Evolutionary conservation across 2,329 filamentous ascomycete species (phyloP).

Genomic region (Plectosphaerella sp.): DNA sequence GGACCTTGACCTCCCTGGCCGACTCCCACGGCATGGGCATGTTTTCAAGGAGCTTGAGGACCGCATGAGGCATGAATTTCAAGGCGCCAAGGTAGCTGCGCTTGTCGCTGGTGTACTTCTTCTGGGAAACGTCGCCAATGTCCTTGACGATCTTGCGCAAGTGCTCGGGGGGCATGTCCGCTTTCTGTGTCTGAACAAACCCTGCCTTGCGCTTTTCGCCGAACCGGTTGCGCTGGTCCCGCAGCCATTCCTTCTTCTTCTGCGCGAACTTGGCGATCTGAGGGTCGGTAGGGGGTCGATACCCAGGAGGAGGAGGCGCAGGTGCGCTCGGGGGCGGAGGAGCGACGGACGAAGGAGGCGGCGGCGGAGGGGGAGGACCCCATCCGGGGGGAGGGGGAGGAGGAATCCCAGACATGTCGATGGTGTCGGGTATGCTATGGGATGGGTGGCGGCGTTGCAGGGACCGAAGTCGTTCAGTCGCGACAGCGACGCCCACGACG

Average conservation of each 20-base stretch:
- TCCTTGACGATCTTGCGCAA: constrained; percentile 96
- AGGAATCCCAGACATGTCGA: constrained; percentile 45
- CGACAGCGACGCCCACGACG: constrained; percentile 11
- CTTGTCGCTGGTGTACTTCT: constrained; percentile 99
- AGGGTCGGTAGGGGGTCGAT: constrained; percentile 74
- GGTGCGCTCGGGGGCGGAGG: constrained; percentile 54
- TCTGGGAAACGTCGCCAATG: constrained; percentile 98
- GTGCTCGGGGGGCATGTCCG: constrained; percentile 98
- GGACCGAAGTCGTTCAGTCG: constrained; percentile 10
- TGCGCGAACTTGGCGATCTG: constrained; percentile 92
- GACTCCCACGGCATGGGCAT: constrained; percentile 99
- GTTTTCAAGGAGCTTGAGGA: constrained; percentile 94
- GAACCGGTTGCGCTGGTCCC: constrained; percentile 84
- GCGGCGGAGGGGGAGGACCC: constrained; percentile 42
- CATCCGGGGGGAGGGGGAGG: constrained; percentile 56
- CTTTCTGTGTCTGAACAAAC: constrained; percentile 97
- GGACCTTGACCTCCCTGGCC: constrained; percentile 89
- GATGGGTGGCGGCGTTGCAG: constrained; percentile 4
- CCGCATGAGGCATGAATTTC: constrained; percentile 99
- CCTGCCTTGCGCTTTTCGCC: constrained; percentile 95
- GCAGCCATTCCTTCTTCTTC: constrained; percentile 99
- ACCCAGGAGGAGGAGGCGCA: constrained; percentile 80
- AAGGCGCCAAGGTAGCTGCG: constrained; percentile 93
- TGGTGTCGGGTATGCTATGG: constrained; percentile 6
- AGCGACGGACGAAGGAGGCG: constrained; percentile 53